Base-by-base conservation (phyloP, 2,329 filamentous ascomycete species). In the Lanzia echinophila region DNA sequence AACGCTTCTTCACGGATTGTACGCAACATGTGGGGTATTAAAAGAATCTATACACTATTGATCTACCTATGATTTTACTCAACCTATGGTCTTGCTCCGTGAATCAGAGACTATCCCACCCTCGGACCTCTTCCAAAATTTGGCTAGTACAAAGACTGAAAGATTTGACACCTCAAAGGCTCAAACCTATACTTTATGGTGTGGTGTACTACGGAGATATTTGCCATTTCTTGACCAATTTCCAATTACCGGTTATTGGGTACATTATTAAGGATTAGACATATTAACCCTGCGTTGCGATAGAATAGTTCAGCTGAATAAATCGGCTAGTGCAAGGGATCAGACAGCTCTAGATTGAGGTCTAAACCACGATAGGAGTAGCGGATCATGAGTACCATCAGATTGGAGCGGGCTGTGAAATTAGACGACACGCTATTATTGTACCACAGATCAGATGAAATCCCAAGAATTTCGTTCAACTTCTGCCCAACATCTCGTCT, bases 51-150 rank as follows among this genome's bases (percentile, higher is more conserved):
- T 51, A 51, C 43, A 31, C 20, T 19, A 34, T 13, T 34, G 15
- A 36, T 19, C 15, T 45, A 28, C 24, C 24, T 28, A 28, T 28
- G 24, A 28, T 28, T 4, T 28, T 28, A 8, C 24, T 4, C 4
- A 28, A 28, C 4, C 24, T 20, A 17, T 24, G n/a, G 4, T 20
- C 28, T 39, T 28, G 24, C 17, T 28, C 24, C 10, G 17, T 20
- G 33, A 36, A 36, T n/a, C 34, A n/a, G 11, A 13, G 3, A 36
- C 12, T 36, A 19, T n/a, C 34, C 34, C 4, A 10, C 39, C 39
- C 49, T 45, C 49, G 45, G 49, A 51, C 49, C 49, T 28, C 39
- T 24, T 45, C 11, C 15, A n/a, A 31, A 44, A 41, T 15, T 13
- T 17, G 17, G 15, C 24, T 34, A 28, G 24, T 8, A 28, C 24